Evolutionary conservation across 2,329 filamentous ascomycete species (phyloP).

Genomic region (Fusarium heterosporum): DNA sequence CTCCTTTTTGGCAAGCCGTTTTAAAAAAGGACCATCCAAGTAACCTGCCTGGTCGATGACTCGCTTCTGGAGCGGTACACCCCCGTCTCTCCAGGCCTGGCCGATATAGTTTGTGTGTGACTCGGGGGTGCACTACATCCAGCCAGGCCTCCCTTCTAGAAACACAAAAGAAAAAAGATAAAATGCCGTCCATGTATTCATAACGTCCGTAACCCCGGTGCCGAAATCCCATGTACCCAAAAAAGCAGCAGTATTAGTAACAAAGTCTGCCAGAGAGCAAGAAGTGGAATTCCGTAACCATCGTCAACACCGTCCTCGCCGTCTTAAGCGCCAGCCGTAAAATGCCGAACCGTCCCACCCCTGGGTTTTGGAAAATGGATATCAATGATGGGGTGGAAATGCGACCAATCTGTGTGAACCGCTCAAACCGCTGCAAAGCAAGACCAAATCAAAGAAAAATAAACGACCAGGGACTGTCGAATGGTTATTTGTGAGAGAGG

Average conservation of each 20-base stretch:
- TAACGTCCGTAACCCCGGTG: constrained; percentile 46
- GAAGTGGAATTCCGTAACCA: constrained; percentile 47
- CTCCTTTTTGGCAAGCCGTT: constrained; percentile 35
- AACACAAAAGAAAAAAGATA: constrained; percentile 36
- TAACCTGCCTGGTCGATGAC: constrained; percentile 36
- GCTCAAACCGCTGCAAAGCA: constrained; percentile 41
- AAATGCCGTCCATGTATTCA: constrained; percentile 50
- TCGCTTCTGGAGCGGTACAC: constrained; percentile 39
- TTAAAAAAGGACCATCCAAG: constrained; percentile 29
- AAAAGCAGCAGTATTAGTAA: constrained; percentile 43
- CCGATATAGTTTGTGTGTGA: constrained; percentile 18
- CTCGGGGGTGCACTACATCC: constrained; percentile 18
- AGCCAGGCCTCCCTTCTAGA: constrained; percentile 26
- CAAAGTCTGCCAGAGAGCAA: constrained; percentile 42
- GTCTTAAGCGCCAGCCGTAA: constrained; percentile 47
- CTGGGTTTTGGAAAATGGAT: constrained; percentile 40
- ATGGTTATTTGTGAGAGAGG: constrained; percentile 15
- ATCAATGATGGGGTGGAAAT: constrained; percentile 39
- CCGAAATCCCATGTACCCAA: constrained; percentile 46
- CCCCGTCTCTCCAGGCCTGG: constrained; percentile 35
- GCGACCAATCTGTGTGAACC: constrained; percentile 36
- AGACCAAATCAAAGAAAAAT: constrained; percentile 38
- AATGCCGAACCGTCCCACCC: constrained; percentile 43
- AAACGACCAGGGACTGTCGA: constrained; percentile 27
- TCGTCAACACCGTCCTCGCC: constrained; percentile 48